Conservation (phyloP, 345 rosid species). For the Cardamine chenopodiifolia region DNA sequence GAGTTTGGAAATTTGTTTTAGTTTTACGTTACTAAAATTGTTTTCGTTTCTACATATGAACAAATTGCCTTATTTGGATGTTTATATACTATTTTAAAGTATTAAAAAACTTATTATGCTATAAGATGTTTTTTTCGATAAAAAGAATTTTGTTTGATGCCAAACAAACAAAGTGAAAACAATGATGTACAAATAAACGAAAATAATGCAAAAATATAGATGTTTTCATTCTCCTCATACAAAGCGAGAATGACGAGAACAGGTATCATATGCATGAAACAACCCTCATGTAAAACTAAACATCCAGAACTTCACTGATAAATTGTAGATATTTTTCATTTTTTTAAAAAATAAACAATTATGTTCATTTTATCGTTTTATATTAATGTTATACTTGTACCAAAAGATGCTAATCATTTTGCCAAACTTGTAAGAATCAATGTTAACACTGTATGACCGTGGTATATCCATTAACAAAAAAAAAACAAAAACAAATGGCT, state of each 20-base stretch:
- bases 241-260: slow-evolving; percentile 25
- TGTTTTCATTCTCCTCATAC: neutral
- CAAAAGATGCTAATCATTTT: neutral
- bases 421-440: neutral
- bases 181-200: neutral
- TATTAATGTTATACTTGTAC: neutral
- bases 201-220: neutral
- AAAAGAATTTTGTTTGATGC: neutral
- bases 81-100: neutral
- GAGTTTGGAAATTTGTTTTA: neutral
- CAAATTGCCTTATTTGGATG: neutral
- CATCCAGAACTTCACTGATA: neutral
- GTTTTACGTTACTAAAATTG: neutral
- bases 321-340: neutral
- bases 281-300: neutral
- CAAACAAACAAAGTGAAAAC: neutral
- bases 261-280: slow-evolving; percentile 11
- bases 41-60: neutral
- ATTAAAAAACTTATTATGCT: neutral
- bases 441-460: too few relatives aligned
- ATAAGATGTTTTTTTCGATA: neutral
- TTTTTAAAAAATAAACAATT: too few relatives aligned
- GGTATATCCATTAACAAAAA: neutral
- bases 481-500: slow-evolving; percentile 11
- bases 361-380: neutral